A percentile compares a stretch with the other conserved stretches of the same genome.
These are phyloP conservation scores for Periconia sp. DNA, from an alignment of 2,329 filamentous ascomycete species.

Conservation along the genomic window DNA sequence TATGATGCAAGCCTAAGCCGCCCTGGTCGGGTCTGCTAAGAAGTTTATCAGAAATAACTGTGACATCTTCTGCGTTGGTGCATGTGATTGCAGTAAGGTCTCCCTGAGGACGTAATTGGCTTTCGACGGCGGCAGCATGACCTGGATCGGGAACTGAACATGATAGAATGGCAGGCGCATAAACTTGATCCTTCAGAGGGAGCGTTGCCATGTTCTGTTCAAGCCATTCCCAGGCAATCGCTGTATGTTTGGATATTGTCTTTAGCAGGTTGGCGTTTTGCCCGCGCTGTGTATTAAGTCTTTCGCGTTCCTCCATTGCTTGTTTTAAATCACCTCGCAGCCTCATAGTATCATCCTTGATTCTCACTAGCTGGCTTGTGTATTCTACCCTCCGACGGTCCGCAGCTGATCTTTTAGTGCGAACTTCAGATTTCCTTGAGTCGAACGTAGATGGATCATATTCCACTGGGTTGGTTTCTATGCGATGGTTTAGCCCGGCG, in stretches of 20 bases:
- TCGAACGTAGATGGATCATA: conserved; percentile 77
- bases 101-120: conserved; percentile 53
- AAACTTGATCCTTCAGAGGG: conserved; percentile 76
- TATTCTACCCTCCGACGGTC: conserved; percentile 51
- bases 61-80: conserved; percentile 77
- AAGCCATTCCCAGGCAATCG: conserved; percentile 81
- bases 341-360: conserved; percentile 13
- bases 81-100: conserved; percentile 72
- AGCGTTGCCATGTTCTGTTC: conserved; percentile 65
- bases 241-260: conserved; percentile 66
- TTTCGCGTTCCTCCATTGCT: conserved; percentile 36
- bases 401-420: conserved; percentile 55
- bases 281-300: conserved; percentile 44
- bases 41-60: conserved; percentile 70
- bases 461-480: conserved; percentile 66
- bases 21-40: conserved; percentile 50
- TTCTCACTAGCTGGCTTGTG: conserved; percentile 44
- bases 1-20: conserved; percentile 67
- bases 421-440: conserved; percentile 69
- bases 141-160: conserved; percentile 78
- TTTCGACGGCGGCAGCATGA: conserved; percentile 68
- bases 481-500: conserved; percentile 65
- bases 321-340: conserved; percentile 10
- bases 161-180: conserved; percentile 79
- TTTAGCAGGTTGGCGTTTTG: conserved; percentile 65